Conservation (phyloP, 2,329 filamentous ascomycete genomes). For the Geosmithia flava region DNA sequence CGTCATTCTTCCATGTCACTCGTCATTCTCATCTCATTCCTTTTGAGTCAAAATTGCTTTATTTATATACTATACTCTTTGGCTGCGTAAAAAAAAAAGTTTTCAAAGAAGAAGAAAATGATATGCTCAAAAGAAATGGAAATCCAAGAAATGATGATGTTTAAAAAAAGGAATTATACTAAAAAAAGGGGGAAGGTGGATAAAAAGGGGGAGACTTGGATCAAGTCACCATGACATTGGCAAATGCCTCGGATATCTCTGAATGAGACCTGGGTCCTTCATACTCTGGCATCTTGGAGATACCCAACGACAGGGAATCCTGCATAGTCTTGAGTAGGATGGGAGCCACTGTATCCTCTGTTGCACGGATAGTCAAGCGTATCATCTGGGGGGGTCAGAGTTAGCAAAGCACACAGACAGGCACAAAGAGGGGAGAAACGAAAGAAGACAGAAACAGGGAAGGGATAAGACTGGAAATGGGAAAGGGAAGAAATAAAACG, state of each 20-base stretch:
- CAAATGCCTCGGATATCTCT: conserved; percentile 43
- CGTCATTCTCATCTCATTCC: no score
- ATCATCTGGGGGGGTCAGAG: conserved; percentile 58
- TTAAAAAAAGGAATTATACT: no score
- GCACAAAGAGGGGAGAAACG: no score
- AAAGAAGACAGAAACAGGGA: neutral
- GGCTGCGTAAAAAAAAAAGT: neutral
- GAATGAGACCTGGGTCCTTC: conserved; percentile 27
- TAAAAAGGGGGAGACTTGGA: no score
- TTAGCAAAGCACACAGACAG: neutral
- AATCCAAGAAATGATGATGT: no score
- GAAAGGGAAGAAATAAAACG: conserved; percentile 14
- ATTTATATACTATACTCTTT: neutral
- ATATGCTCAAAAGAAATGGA: neutral
- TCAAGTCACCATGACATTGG: conserved; percentile 38
- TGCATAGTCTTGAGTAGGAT: conserved; percentile 80
- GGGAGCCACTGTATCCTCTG: conserved; percentile 76
- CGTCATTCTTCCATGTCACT: no score
- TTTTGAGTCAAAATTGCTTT: neutral
- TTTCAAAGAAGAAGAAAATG: neutral
- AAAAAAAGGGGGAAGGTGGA: no score
- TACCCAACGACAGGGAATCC: conserved; percentile 54
- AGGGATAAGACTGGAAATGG: neutral
- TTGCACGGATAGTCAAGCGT: conserved; percentile 84
- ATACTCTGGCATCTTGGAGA: conserved; percentile 23